Evolutionary conservation across 169 alveolate genomes (phyloP).

Genomic region (Eimeria falciformis): DNA sequence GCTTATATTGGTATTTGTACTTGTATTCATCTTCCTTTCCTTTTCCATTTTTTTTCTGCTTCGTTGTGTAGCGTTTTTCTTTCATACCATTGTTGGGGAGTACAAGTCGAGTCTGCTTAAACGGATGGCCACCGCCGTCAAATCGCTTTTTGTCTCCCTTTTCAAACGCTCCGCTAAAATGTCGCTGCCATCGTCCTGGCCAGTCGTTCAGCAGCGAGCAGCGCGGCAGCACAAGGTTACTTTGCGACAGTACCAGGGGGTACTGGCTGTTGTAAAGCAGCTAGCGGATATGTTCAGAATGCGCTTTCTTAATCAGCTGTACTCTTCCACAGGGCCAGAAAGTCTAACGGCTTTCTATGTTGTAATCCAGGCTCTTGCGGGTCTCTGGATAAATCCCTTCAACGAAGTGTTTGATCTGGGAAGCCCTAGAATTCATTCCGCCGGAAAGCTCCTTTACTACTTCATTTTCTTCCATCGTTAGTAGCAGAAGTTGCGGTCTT

Average conservation of each 20-base stretch:
- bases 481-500: background rate
- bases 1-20: too few relatives aligned
- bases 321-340: too few relatives aligned
- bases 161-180: background rate
- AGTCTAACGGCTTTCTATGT: background rate
- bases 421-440: background rate
- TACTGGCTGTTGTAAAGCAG: background rate
- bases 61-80: conserved; percentile 21
- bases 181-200: conserved; percentile 41
- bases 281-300: conserved; percentile 46
- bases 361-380: conserved; percentile 40
- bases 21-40: background rate
- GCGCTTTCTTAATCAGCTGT: background rate
- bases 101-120: background rate
- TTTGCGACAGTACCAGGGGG: conserved; percentile 50
- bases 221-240: conserved; percentile 3
- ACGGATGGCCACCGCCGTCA: conserved; percentile 26
- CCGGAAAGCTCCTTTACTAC: conserved; percentile 60
- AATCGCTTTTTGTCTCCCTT: background rate
- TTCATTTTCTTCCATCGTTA: background rate
- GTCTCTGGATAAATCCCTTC: conserved; percentile 62
- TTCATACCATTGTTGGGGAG: conserved; percentile 54
- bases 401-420: background rate
- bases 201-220: conserved; percentile 9
- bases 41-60: too few relatives aligned